Evolutionary conservation across 2,329 filamentous ascomycete species (phyloP), one percentile per base, ranked within the genome.

Genomic region (Paramyrothecium sp.): DNA sequence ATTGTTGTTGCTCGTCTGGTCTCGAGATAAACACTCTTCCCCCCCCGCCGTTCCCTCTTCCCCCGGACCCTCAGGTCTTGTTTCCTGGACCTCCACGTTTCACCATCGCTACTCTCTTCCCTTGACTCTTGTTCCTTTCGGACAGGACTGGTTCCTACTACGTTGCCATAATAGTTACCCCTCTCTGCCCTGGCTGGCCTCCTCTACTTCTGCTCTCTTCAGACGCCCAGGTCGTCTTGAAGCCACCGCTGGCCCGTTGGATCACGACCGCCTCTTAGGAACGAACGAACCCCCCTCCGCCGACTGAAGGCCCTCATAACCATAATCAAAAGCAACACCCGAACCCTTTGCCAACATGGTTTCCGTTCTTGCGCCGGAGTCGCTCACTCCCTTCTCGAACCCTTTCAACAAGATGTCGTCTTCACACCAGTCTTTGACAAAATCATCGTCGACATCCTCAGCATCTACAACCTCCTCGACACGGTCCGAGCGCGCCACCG

Each of bases 401-500:
- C 13, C 13, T 49, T 65, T 63, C 8, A 57, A 65, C 38, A 69
- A 68, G 59, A 57, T 59, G 46, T 53, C 62, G n/a, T 61, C 63
- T 16, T 38, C 38, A 44, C 13, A 16, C 38, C 13, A 44, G 13
- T 17, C 38, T 19, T 44, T 44, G 13, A 44, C 38, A 16, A 44
- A 44, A 12, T 44, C 38, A 16, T 44, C 38, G 5, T 44, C 38
- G 38, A 44, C 38, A 17, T 44, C 38, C 13, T 44, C 38, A 4
- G 5, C 38, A 19, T 44, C 38, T 5, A 44, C 60, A 60, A 7
- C 63, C 63, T 13, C 59, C 60, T n/a, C 47, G 13, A 7, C 38
- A 44, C 38, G 38, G 13, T 44, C 38, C 38, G 38, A 44, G n/a
- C 38, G 49, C 55, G 67, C 70, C 26, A 77, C 69, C 7, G 66